Conservation (phyloP, 176 grass and related monocot genomes). For the Phragmites australis region DNA sequence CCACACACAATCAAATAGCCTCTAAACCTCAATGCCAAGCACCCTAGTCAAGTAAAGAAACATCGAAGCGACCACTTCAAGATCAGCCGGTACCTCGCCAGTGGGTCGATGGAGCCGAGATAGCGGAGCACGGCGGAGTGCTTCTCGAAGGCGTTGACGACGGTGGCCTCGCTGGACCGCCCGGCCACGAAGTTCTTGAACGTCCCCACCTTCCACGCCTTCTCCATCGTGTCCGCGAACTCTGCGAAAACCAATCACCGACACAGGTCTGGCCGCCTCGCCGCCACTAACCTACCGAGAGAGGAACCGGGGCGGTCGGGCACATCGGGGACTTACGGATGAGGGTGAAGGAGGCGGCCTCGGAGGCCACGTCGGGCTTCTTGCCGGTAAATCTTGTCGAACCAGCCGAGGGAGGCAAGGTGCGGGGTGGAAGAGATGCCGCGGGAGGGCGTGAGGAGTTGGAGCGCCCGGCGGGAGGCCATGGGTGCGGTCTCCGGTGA, state of each 20-base stretch:
- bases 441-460: slow-evolving; percentile 40
- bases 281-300: neutral
- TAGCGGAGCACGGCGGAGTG: slow-evolving; percentile 72
- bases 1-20: slow-evolving; percentile 2
- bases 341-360: slow-evolving; percentile 61
- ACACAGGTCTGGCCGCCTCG: neutral
- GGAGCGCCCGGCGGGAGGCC: slow-evolving; percentile 45
- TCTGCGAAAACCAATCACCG: slow-evolving; percentile 42
- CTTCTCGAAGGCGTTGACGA: slow-evolving; percentile 63
- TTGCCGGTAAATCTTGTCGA: slow-evolving; percentile 95
- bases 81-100: slow-evolving; percentile 52
- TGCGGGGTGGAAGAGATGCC: slow-evolving; percentile 74
- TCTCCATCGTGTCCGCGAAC: slow-evolving; percentile 86
- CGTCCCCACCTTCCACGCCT: slow-evolving; percentile 65
- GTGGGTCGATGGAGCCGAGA: slow-evolving; percentile 62
- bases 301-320: neutral
- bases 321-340: slow-evolving; percentile 41
- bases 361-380: slow-evolving; percentile 39
- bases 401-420: slow-evolving; percentile 73
- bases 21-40: neutral
- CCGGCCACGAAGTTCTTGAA: slow-evolving; percentile 84
- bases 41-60: neutral
- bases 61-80: neutral
- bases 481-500: slow-evolving; percentile 19
- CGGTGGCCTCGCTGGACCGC: slow-evolving; percentile 60